Conservation (phyloP, 768 basidiomycete genomes). For the Lepiota brunneoincarnata region DNA sequence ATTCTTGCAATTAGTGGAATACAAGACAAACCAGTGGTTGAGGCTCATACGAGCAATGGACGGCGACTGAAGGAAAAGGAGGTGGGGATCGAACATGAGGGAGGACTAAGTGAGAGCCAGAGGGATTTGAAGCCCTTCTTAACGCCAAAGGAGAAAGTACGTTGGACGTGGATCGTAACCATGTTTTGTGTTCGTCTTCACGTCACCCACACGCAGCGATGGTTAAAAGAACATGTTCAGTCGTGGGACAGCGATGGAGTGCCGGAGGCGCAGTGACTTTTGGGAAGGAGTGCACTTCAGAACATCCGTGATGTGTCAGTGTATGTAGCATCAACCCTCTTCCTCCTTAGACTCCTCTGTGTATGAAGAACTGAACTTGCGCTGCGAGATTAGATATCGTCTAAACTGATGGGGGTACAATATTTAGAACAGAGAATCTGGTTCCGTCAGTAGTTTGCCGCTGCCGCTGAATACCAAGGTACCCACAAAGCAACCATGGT, state of each 20-base stretch:
- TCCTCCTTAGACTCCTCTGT: too few species aligned
- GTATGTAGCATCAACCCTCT: too few species aligned
- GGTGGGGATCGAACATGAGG: background rate
- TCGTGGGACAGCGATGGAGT: too few species aligned
- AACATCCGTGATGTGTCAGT: too few species aligned
- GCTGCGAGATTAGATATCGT: too few species aligned
- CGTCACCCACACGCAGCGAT: slow-evolving; percentile 3
- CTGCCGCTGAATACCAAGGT: too few species aligned
- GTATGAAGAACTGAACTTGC: too few species aligned
- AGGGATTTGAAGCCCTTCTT: background rate
- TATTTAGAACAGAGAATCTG: background rate
- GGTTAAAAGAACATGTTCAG: slow-evolving; percentile 1
- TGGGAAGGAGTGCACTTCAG: too few species aligned
- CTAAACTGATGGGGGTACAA: background rate
- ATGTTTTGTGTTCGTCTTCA: background rate
- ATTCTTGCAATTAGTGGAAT: too few species aligned
- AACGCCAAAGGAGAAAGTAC: background rate
- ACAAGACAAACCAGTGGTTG: background rate
- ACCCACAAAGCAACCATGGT: too few species aligned
- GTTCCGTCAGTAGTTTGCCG: too few species aligned
- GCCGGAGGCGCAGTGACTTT: too few species aligned
- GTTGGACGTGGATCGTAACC: background rate
- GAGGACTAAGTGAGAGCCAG: background rate
- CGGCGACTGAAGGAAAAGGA: background rate
- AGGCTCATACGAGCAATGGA: background rate